phyloP scores from a whole-genome alignment of 2,329 filamentous ascomycete species.

The Xylaria sp. region DNA sequence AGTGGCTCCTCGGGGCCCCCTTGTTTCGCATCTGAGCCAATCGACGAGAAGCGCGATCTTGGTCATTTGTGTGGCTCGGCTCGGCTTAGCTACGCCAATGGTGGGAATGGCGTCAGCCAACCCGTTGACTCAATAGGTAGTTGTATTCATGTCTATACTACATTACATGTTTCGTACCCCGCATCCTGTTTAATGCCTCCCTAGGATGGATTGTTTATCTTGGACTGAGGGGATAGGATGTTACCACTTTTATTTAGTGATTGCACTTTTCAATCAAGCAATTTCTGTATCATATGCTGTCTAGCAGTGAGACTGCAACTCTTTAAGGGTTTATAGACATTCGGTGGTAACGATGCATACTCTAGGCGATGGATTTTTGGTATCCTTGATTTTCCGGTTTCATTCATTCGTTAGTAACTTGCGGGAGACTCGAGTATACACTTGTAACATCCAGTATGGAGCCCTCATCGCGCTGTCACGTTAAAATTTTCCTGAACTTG shows the following conservation, averaged over 20 bases:
- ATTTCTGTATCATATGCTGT: neutral
- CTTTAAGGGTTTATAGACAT: neutral
- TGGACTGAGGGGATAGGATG: neutral
- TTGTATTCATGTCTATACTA: neutral
- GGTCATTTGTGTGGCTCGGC: constrained; percentile 20
- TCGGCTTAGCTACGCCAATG: constrained; percentile 3
- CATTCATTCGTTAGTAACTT: neutral
- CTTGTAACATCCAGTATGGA: neutral
- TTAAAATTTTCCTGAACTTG: no score
- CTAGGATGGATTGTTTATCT: neutral
- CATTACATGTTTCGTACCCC: neutral
- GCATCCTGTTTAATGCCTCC: neutral
- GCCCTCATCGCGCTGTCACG: neutral
- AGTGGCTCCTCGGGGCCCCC: constrained; percentile 9
- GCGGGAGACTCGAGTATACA: neutral
- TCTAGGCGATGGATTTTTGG: neutral
- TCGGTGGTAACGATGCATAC: neutral
- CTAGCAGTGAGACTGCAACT: neutral
- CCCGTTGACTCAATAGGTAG: neutral
- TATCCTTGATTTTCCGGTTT: neutral
- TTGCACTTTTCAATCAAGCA: constrained; percentile 3
- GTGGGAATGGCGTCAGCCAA: constrained; percentile 17
- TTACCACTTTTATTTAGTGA: neutral
- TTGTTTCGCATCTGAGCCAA: constrained; percentile 27
- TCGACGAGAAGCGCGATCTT: constrained; percentile 14